phyloP scores from a whole-genome alignment of 805 yeast species.

The Wickerhamiella musiphila region DNA sequence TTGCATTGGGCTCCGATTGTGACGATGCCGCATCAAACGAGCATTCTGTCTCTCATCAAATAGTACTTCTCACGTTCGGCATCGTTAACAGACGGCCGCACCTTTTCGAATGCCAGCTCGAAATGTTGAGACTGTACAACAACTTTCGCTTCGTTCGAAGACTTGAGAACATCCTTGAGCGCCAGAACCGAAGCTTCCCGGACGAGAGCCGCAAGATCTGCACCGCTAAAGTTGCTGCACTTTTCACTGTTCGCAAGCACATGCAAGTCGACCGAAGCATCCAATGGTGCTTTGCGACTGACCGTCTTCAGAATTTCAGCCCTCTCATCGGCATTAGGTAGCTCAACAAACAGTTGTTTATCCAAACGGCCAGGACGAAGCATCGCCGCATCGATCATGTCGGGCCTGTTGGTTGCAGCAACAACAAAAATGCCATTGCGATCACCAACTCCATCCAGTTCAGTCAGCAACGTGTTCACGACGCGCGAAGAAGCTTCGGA shows the following conservation, averaged over 20 bases:
- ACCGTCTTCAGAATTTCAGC: slow-evolving; percentile 68
- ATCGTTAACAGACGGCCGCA: slow-evolving; percentile 84
- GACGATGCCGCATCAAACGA: slow-evolving; percentile 3
- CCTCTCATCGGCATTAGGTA: slow-evolving; percentile 67
- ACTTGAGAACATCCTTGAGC: slow-evolving; percentile 31
- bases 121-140: slow-evolving; percentile 53
- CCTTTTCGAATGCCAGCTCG: slow-evolving; percentile 46
- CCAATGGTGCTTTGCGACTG: slow-evolving; percentile 58
- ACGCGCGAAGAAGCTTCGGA: slow-evolving; percentile 86
- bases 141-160: slow-evolving; percentile 17
- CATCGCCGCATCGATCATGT: slow-evolving; percentile 98
- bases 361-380: slow-evolving; percentile 91
- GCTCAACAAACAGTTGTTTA: slow-evolving; percentile 77
- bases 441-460: slow-evolving; percentile 85
- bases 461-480: slow-evolving; percentile 86
- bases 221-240: slow-evolving; percentile 86
- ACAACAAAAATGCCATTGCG: slow-evolving; percentile 84
- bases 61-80: slow-evolving; percentile 66
- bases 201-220: slow-evolving; percentile 80
- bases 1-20: not conserved
- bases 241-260: slow-evolving; percentile 55
- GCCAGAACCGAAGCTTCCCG: slow-evolving; percentile 91
- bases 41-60: slow-evolving; percentile 51
- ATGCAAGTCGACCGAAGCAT: slow-evolving; percentile 39
- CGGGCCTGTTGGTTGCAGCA: slow-evolving; percentile 96